Base-by-base conservation (phyloP, 129 eudicot species). In the Calendula officinalis region DNA sequence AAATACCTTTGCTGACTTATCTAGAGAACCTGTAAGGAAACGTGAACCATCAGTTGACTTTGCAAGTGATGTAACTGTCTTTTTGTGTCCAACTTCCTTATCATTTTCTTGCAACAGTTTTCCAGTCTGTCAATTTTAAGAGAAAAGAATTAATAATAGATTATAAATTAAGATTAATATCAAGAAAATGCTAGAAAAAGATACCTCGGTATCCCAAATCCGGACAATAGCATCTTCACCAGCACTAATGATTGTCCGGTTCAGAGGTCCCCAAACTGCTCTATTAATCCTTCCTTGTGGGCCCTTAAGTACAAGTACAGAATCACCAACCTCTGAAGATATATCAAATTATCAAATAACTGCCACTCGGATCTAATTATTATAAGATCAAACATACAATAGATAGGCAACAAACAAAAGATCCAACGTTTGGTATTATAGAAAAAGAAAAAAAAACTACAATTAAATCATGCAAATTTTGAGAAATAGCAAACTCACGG, bases 221-320 rank as follows among this genome's bases (percentile, higher is more conserved):
- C 98, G 89, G 74, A 88, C 56, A 22, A 79, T 65, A 40, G 91
- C 79, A 85, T 92, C 96, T 82, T 88, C 98, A 56, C 98, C 96
- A 63, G 77, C 90, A 72, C 96, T 88, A 44, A 92, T 78, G 36
- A 92, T 85, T 4, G 94, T 84, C 71, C 57, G 75, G 75, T 92
- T 92, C 57, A 92, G 73, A 55, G 95, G 91, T 68, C 98, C 98
- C 96, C 95, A 91, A 62, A 91, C 96, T 43, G 96, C 98, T 75
- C 98, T 82, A 50, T 85, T 87, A 38, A 88, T 85, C 76, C 95
- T 79, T 67, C 95, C 96, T 57, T 75, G 86, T 34, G 98, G 95
- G 32, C 98, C 96, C 76, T 79, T 88, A 9, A 92, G 68, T 51
- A 70, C 59, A 34, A 83, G 86, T 42, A 67, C 82, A 56, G 98